Conservation (phyloP, 495 filamentous ascomycete species). For the Sporormia fimetaria region DNA sequence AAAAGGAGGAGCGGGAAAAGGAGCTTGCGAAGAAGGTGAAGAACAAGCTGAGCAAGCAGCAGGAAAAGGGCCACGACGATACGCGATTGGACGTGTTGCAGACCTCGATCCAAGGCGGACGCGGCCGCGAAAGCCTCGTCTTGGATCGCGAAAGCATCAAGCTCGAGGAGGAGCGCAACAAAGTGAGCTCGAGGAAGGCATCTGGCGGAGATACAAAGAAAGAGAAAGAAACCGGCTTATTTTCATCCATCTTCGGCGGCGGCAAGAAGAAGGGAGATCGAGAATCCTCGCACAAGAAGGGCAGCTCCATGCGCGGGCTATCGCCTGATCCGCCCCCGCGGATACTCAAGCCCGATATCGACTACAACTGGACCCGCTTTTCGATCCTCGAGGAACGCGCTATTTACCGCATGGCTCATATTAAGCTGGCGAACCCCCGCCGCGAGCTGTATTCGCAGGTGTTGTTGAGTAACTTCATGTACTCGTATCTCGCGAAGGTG, state of each 20-base stretch:
- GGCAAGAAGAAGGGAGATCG: slow-evolving; percentile 64
- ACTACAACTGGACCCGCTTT: slow-evolving; percentile 94
- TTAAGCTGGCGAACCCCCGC: slow-evolving; percentile 94
- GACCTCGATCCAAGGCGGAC: slow-evolving; percentile 57
- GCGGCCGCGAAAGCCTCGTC: slow-evolving; percentile 72
- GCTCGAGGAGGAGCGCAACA: slow-evolving; percentile 73
- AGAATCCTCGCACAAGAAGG: slow-evolving; percentile 55
- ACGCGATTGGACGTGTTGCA: slow-evolving; percentile 73
- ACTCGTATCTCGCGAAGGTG: slow-evolving; percentile 96
- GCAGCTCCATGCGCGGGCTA: slow-evolving; percentile 55
- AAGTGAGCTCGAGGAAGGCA: slow-evolving; percentile 62
- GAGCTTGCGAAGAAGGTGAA: slow-evolving; percentile 35
- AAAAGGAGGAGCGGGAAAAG: slow-evolving; percentile 46
- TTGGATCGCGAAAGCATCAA: slow-evolving; percentile 66
- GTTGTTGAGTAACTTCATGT: slow-evolving; percentile 99
- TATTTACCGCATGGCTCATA: slow-evolving; percentile 97
- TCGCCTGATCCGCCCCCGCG: slow-evolving; percentile 68
- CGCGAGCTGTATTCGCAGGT: slow-evolving; percentile 90
- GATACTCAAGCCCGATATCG: slow-evolving; percentile 68
- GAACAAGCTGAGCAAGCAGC: slow-evolving; percentile 44
- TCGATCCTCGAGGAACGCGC: slow-evolving; percentile 91
- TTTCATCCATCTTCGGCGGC: slow-evolving; percentile 83
- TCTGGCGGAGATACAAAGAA: slow-evolving; percentile 65
- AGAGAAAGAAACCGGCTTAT: slow-evolving; percentile 69
- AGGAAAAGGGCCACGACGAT: slow-evolving; percentile 49